Evolutionary conservation across 1,284 basidiomycete species (phyloP).

Genomic region (Trichosporon sp.): DNA sequence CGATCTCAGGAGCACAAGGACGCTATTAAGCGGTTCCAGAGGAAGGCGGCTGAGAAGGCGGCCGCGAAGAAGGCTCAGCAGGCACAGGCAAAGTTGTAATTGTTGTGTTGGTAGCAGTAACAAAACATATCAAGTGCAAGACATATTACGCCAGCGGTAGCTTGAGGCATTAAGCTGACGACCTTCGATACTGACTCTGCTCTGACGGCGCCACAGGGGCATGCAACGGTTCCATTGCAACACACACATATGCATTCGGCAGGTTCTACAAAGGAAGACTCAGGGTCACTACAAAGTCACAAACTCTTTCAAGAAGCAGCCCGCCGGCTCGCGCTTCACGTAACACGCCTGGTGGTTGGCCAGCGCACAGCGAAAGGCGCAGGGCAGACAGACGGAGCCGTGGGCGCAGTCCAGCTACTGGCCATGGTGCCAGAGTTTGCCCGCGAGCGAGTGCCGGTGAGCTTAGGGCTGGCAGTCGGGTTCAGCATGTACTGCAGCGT

Average conservation of each 20-base stretch:
- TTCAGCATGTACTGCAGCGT: background rate
- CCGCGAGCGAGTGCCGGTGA: background rate
- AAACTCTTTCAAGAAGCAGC: too few species aligned
- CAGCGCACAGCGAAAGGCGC: background rate
- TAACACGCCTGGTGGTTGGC: background rate
- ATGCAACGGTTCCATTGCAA: background rate
- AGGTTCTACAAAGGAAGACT: background rate
- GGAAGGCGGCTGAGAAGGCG: conserved; percentile 8
- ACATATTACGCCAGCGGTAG: too few species aligned
- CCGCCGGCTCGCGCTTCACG: too few species aligned
- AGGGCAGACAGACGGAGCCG: background rate
- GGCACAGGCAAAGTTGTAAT: conserved; percentile 11
- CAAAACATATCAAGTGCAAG: background rate
- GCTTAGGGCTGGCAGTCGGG: background rate
- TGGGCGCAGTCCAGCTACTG: background rate
- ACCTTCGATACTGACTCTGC: background rate
- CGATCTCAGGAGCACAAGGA: conserved; percentile 12
- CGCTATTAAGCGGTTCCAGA: conserved; percentile 9
- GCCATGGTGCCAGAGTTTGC: background rate
- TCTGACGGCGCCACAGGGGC: background rate
- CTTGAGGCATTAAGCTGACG: too few species aligned
- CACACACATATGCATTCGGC: background rate
- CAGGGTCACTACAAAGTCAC: too few species aligned
- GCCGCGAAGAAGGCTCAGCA: conserved; percentile 3
- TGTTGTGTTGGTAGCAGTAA: background rate